These are phyloP conservation scores for Penicillium sp. DNA, from an alignment of 2,329 filamentous ascomycete genomes.

Conservation along the genomic window DNA sequence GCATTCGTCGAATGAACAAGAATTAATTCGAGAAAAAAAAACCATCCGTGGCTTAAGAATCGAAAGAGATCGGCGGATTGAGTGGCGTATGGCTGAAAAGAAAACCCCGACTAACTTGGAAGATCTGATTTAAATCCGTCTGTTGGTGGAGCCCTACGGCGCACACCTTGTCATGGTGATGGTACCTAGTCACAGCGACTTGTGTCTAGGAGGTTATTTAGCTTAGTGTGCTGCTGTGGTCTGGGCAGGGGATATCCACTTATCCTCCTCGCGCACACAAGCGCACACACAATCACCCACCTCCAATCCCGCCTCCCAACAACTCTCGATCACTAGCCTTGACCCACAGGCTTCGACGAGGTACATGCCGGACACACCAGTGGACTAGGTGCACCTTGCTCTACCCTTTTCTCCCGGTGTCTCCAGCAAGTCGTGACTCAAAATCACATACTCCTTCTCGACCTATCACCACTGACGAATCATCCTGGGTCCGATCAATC, in stretches of 20 bases:
- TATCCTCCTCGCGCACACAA: background rate
- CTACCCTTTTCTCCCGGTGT: background rate
- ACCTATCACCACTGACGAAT: background rate
- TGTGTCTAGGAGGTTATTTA: slow-evolving; percentile 1
- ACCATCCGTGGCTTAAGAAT: background rate
- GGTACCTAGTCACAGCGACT: background rate
- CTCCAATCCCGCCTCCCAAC: background rate
- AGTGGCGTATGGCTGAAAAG: slow-evolving; percentile 5
- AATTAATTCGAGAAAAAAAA: background rate
- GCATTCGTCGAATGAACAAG: background rate
- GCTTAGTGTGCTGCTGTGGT: background rate
- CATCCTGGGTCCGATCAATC: background rate
- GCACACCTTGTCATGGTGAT: background rate
- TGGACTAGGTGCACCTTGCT: background rate
- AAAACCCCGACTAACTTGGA: background rate
- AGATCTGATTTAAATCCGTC: background rate
- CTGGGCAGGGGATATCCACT: slow-evolving; percentile 4
- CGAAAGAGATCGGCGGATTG: background rate
- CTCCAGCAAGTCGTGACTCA: background rate
- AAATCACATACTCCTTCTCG: background rate
- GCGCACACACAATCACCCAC: background rate
- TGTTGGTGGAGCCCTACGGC: background rate
- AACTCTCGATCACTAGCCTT: background rate
- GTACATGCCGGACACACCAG: background rate
- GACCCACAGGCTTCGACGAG: background rate